Percentiles rank a stretch among this genome's conserved stretches.
Conservation (phyloP, 2,329 filamentous ascomycete genomes). For the Thermothelomyces thermophilus region DNA sequence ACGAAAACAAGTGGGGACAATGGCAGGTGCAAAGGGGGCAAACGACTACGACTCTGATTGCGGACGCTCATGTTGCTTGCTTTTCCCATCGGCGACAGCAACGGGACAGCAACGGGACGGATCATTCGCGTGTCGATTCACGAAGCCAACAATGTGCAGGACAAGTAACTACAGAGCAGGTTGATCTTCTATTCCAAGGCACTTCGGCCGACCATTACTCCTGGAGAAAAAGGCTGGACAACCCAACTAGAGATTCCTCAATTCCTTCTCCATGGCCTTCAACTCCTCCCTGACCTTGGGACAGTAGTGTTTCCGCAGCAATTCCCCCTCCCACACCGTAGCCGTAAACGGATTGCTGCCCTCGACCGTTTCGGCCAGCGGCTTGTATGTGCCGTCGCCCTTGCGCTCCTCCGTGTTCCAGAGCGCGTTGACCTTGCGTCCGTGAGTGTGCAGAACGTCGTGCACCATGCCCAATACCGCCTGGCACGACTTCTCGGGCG, state of each 20-base stretch:
- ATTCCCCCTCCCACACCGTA: conserved; percentile 89
- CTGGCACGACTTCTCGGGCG: conserved; percentile 82
- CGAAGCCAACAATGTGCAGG: too few species aligned
- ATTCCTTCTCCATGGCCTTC: conserved; percentile 60
- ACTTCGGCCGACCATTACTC: not conserved
- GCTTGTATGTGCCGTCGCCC: conserved; percentile 81
- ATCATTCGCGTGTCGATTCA: too few species aligned
- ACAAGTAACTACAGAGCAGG: too few species aligned
- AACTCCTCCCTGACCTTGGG: conserved; percentile 76
- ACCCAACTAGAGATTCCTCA: conserved; percentile 29
- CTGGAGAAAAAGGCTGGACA: too few species aligned
- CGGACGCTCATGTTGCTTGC: not conserved
- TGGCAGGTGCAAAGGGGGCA: not conserved
- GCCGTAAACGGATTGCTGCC: conserved; percentile 83
- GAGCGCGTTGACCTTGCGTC: conserved; percentile 72
- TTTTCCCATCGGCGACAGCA: too few species aligned
- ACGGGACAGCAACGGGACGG: not conserved
- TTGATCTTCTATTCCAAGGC: too few species aligned
- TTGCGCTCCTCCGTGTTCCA: conserved; percentile 94
- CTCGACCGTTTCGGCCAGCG: conserved; percentile 67
- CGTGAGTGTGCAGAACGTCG: conserved; percentile 74
- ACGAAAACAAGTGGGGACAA: not conserved
- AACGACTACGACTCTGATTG: not conserved
- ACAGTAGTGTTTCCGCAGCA: conserved; percentile 78
- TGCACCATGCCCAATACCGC: conserved; percentile 72